Base-by-base conservation (phyloP, 2,329 filamentous ascomycete genomes). In the Diplocarpon rosae region DNA sequence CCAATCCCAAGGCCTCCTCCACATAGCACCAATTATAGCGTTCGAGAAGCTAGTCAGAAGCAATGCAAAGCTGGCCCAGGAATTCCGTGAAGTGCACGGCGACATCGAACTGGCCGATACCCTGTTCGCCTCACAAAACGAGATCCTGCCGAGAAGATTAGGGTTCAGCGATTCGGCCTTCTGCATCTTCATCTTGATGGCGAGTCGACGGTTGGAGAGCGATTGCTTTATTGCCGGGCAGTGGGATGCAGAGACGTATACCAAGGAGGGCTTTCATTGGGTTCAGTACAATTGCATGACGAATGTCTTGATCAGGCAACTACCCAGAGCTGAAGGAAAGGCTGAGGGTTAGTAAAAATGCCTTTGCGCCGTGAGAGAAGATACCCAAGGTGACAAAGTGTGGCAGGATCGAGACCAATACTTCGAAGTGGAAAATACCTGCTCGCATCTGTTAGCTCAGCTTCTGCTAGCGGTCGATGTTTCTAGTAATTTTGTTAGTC, bases 81-180 rank as follows among this genome's bases (percentile, higher is more conserved):
- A 46, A 14, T 30, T 51, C 1, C 41, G 42, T 1, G 10, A 27
- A 8, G 24, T 45, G 11, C 48, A 51, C 16, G 36, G 41, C 37
- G 46, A 51, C 15, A 43, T 51, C 37, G 49, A 51, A 31, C 41
- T 43, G 14, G 49, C 48, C 10, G 49, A 51, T 31, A 13, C 47
- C 2, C 34, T 48, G 27, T 43, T 46, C 13, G 49, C 46, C n/a
- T 43, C 42, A 37, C 44, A 43, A 35, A 40, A 40, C 41, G 49
- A 51, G 38, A 43, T 40, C 9, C 20, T 51, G 7, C 49, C 49
- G 1, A 47, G 48, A n/a, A 46, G 49, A n/a, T 51, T 51, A 12
- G 49, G 49, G 4, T 51, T 51, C 43, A 48, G 46, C 31, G 49
- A 51, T 12, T 48, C 49, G 2, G 49, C 49, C 3, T 51, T 51